Conservation (phyloP, 2,329 filamentous ascomycete genomes). For the Thelonectria blattea region DNA sequence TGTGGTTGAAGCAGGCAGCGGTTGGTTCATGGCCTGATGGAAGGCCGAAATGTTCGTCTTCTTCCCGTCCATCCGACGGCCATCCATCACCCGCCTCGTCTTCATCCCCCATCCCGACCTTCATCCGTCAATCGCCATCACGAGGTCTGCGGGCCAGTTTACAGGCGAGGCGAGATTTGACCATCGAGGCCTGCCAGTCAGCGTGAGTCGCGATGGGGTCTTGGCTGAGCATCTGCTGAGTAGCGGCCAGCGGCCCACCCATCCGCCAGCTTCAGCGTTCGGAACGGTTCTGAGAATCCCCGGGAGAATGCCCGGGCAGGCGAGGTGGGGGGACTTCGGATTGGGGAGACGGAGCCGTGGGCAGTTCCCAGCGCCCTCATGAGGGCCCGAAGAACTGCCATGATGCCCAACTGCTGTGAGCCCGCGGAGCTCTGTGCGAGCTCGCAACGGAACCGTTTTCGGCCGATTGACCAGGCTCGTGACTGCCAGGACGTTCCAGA, state of each 20-base stretch:
- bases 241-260: slow-evolving; percentile 34
- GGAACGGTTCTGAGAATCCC: slow-evolving; percentile 21
- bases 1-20: slow-evolving; percentile 12
- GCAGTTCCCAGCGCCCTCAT: not conserved
- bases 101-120: slow-evolving; percentile 13
- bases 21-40: slow-evolving; percentile 11
- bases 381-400: slow-evolving; percentile 4
- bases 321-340: slow-evolving; percentile 21
- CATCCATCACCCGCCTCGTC: slow-evolving; percentile 22
- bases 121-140: slow-evolving; percentile 28
- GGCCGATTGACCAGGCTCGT: slow-evolving; percentile 23
- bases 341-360: slow-evolving; percentile 14
- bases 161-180: slow-evolving; percentile 28
- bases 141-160: slow-evolving; percentile 30
- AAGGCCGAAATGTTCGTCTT: slow-evolving; percentile 6
- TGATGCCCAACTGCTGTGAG: slow-evolving; percentile 14
- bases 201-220: slow-evolving; percentile 36
- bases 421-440: slow-evolving; percentile 15
- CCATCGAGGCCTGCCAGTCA: slow-evolving; percentile 22
- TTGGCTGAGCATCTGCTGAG: slow-evolving; percentile 32
- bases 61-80: slow-evolving; percentile 18
- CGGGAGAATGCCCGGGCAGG: slow-evolving; percentile 24
- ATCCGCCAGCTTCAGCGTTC: slow-evolving; percentile 31
- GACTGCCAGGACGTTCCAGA: slow-evolving; percentile 35
- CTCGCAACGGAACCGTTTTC: slow-evolving; percentile 30